These are phyloP conservation scores for Barnettozyma siamensis DNA, from an alignment of 805 yeast genomes.

Conservation along the genomic window DNA sequence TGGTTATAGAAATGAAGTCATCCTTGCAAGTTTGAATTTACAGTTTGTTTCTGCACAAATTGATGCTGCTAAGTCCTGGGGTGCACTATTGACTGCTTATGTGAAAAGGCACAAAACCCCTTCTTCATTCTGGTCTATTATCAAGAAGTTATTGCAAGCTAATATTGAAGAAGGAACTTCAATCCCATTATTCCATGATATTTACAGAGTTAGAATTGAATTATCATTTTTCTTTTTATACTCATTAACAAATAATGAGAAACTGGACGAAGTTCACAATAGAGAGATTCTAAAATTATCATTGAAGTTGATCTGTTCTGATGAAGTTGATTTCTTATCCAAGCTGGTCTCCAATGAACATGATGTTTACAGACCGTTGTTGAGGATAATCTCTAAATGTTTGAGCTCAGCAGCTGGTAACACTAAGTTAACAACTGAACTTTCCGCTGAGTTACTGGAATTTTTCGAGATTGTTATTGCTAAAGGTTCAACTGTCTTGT, in stretches of 20 bases:
- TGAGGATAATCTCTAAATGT: constrained; percentile 49
- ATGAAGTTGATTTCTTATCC: constrained; percentile 42
- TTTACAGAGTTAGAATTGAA: constrained; percentile 61
- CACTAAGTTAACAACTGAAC: constrained; percentile 37
- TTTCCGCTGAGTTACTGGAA: constrained; percentile 46
- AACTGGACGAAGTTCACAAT: constrained; percentile 15
- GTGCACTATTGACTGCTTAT: constrained; percentile 67
- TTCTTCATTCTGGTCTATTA: constrained; percentile 33
- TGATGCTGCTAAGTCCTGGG: constrained; percentile 67
- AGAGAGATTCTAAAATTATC: constrained; percentile 26
- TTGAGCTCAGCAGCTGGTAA: constrained; percentile 40
- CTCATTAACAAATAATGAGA: constrained; percentile 10
- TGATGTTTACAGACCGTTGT: constrained; percentile 50
- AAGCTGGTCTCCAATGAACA: constrained; percentile 34
- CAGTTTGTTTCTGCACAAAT: constrained; percentile 65
- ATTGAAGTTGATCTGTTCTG: constrained; percentile 41
- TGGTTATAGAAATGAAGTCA: constrained; percentile 44
- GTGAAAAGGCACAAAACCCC: constrained; percentile 37
- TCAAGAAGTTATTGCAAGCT: constrained; percentile 44
- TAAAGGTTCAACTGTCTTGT: constrained; percentile 55
- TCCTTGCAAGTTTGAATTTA: constrained; percentile 53
- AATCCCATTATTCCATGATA: constrained; percentile 39
- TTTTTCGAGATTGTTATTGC: constrained; percentile 61
- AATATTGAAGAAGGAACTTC: constrained; percentile 48
- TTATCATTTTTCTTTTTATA: constrained; percentile 44